These are phyloP conservation scores for Sarocladium kiliense DNA, from an alignment of 2,329 filamentous ascomycete genomes.

Conservation along the genomic window DNA sequence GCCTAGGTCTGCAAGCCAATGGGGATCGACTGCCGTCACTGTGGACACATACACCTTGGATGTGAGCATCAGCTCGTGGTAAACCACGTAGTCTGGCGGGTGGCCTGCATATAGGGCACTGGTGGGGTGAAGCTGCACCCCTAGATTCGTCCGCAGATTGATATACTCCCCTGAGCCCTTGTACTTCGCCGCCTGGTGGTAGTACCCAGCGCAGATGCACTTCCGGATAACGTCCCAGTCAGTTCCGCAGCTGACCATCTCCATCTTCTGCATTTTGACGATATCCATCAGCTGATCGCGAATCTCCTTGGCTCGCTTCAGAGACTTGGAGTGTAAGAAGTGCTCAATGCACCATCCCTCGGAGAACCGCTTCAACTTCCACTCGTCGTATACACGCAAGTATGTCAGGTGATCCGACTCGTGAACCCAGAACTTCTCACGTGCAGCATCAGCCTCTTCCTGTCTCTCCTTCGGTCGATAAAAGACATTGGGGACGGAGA, in stretches of 20 bases:
- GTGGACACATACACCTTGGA: conserved; percentile 98
- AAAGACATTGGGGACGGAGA: conserved; percentile 93
- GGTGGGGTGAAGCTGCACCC: conserved; percentile 90
- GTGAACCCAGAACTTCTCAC: conserved; percentile 97
- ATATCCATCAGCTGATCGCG: conserved; percentile 91
- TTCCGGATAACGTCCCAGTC: conserved; percentile 96
- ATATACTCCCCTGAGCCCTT: conserved; percentile 97
- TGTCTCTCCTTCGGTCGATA: conserved; percentile 95
- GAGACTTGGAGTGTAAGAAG: conserved; percentile 91
- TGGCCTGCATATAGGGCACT: conserved; percentile 92
- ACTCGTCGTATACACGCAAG: conserved; percentile 91
- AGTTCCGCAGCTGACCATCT: conserved; percentile 80
- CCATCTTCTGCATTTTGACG: conserved; percentile 90
- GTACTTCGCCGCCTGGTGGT: conserved; percentile 93
- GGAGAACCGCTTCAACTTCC: conserved; percentile 83
- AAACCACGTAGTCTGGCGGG: conserved; percentile 93
- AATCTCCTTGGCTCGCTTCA: conserved; percentile 89
- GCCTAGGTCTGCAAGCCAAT: conserved; percentile 94
- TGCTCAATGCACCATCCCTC: conserved; percentile 92
- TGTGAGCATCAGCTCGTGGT: conserved; percentile 95
- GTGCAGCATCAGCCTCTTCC: conserved; percentile 84
- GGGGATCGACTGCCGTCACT: conserved; percentile 91
- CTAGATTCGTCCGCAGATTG: conserved; percentile 90
- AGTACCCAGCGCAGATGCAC: conserved; percentile 96
- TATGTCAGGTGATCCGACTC: conserved; percentile 96